Conservation (phyloP, 1,139 yeast species). For the Chernovozyma sophiae-reginae region DNA sequence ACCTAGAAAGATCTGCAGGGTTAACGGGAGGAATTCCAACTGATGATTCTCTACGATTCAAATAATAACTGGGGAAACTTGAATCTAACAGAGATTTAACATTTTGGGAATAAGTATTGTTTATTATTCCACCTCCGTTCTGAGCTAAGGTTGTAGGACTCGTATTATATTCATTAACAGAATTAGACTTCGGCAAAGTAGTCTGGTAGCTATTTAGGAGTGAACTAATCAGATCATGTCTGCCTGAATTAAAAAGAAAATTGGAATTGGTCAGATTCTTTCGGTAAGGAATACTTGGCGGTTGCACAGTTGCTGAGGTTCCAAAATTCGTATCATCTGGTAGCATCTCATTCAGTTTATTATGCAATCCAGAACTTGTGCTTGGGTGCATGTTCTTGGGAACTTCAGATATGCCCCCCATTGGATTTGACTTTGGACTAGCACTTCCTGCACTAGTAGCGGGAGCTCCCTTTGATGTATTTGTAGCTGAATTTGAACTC, state of each 20-base stretch:
- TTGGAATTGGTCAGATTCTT: constrained; percentile 8
- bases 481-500: constrained; percentile 1
- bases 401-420: constrained; percentile 2
- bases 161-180: neutral
- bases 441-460: constrained; percentile 1
- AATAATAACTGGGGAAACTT: constrained; percentile 11
- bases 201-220: constrained; percentile 17
- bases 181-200: constrained; percentile 5
- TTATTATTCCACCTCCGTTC: neutral
- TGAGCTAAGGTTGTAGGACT: neutral
- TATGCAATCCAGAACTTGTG: neutral
- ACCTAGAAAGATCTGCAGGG: constrained; percentile 10
- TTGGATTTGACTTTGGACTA: constrained; percentile 1
- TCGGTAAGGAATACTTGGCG: constrained; percentile 1
- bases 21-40: constrained; percentile 1
- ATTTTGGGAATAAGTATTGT: neutral
- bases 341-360: neutral
- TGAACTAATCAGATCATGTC: constrained; percentile 20
- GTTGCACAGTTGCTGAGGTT: neutral
- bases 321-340: neutral
- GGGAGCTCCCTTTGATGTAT: neutral
- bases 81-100: constrained; percentile 11
- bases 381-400: constrained; percentile 7
- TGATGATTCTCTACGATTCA: constrained; percentile 9
- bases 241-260: constrained; percentile 13